Conservation (phyloP, 352 stramenopile genomes). For the Phytopythium kandeliae region DNA sequence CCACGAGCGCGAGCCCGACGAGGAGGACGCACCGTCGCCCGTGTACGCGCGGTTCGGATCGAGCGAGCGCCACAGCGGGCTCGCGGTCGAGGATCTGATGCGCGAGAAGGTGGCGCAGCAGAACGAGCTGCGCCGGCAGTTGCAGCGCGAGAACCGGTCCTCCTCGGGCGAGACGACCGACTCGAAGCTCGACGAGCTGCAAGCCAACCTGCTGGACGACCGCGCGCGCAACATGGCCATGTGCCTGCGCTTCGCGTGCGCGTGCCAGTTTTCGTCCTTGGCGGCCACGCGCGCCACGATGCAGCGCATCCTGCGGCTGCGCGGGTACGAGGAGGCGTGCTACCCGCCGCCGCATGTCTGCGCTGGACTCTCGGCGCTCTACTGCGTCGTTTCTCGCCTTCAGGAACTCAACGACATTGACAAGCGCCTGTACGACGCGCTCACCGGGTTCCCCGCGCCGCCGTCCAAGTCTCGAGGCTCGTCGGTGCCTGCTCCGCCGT, state of each 20-base stretch:
- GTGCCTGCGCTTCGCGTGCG: conserved; percentile 61
- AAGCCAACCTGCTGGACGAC: conserved; percentile 71
- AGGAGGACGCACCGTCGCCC: conserved; percentile 2
- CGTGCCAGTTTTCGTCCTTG: conserved; percentile 69
- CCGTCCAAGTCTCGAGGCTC: not conserved
- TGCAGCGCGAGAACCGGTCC: conserved; percentile 11
- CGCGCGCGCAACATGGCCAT: conserved; percentile 55
- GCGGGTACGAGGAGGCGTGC: conserved; percentile 40
- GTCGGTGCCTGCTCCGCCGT: not conserved
- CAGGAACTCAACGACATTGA: conserved; percentile 75
- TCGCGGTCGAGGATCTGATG: not conserved
- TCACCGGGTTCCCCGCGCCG: conserved; percentile 25
- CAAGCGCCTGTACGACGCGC: conserved; percentile 53
- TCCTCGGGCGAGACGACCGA: conserved; percentile 10
- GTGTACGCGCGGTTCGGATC: conserved; percentile 13
- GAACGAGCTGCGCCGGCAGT: conserved; percentile 3
- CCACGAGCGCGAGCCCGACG: not conserved
- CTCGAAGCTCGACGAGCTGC: conserved; percentile 40
- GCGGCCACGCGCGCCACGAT: conserved; percentile 48
- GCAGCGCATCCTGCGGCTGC: conserved; percentile 51
- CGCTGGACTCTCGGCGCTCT: conserved; percentile 37
- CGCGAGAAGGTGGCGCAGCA: conserved; percentile 1
- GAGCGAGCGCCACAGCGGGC: not conserved
- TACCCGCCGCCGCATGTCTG: conserved; percentile 21
- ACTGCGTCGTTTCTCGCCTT: conserved; percentile 54